Conservation (phyloP, 495 filamentous ascomycete genomes). For the Trichoderma parareesei region DNA sequence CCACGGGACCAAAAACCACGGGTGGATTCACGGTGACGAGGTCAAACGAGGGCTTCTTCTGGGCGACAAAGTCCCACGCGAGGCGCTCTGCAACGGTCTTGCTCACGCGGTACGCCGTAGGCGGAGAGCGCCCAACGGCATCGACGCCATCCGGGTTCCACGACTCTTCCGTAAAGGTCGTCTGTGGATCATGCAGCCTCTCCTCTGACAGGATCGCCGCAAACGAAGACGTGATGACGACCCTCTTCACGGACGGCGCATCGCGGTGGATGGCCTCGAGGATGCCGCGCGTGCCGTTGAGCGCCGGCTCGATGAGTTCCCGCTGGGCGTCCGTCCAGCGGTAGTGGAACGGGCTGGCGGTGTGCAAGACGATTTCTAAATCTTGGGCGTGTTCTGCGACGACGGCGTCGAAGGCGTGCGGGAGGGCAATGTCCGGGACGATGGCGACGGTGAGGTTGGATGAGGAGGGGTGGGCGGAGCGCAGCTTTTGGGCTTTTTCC, state of each 20-base stretch:
- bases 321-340: constrained; percentile 61
- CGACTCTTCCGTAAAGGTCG: constrained; percentile 59
- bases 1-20: constrained; percentile 51
- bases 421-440: constrained; percentile 73
- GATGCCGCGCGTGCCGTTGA: constrained; percentile 77
- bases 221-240: constrained; percentile 82
- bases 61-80: constrained; percentile 50
- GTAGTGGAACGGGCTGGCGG: constrained; percentile 79
- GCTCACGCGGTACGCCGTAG: constrained; percentile 60
- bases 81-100: constrained; percentile 54
- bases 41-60: constrained; percentile 46
- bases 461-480: constrained; percentile 49
- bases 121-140: constrained; percentile 46
- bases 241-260: constrained; percentile 70
- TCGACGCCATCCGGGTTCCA: constrained; percentile 82
- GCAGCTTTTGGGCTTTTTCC: constrained; percentile 70
- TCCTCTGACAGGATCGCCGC: constrained; percentile 59
- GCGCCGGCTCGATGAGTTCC: constrained; percentile 75
- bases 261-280: constrained; percentile 65
- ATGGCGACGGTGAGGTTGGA: constrained; percentile 60
- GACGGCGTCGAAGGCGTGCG: constrained; percentile 71
- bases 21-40: constrained; percentile 60
- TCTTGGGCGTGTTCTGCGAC: constrained; percentile 72
- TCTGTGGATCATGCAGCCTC: constrained; percentile 28
- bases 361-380: constrained; percentile 83